Percentiles rank a stretch among this genome's conserved stretches.
Evolutionary conservation across 257 asterid genomes (phyloP).

Genomic region (Craterostigma plantagineum): DNA sequence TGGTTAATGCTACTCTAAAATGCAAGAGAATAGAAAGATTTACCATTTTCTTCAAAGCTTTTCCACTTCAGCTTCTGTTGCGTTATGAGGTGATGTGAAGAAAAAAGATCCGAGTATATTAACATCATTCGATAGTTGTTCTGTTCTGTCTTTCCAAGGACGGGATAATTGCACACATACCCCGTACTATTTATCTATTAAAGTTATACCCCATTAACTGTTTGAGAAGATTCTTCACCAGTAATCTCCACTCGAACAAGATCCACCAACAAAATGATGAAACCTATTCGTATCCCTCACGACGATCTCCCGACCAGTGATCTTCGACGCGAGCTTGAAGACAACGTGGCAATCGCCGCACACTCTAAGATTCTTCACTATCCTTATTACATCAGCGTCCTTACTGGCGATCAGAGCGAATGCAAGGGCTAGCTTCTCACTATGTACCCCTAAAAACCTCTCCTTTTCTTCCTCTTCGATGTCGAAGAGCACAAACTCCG

Average conservation of each 20-base stretch:
- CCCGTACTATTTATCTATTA: too few relatives aligned
- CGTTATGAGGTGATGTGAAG: too few relatives aligned
- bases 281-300: constrained; percentile 7
- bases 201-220: too few relatives aligned
- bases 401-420: not conserved
- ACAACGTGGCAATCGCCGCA: constrained; percentile 8
- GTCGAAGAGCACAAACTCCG: constrained; percentile 7
- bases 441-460: constrained; percentile 2
- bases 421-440: constrained; percentile 7
- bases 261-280: constrained; percentile 4
- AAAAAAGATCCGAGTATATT: too few relatives aligned
- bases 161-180: too few relatives aligned
- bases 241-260: constrained; percentile 6
- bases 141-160: too few relatives aligned
- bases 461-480: constrained; percentile 9
- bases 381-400: constrained; percentile 1
- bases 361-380: constrained; percentile 6
- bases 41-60: too few relatives aligned
- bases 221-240: constrained; percentile 3
- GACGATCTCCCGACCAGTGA: constrained; percentile 2
- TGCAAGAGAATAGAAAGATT: too few relatives aligned
- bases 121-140: too few relatives aligned
- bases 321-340: constrained; percentile 4
- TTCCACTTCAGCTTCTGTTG: too few relatives aligned
- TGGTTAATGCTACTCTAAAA: too few relatives aligned